Conservation (phyloP, 139 green algal species). For the Monoraphidium neglectum region DNA sequence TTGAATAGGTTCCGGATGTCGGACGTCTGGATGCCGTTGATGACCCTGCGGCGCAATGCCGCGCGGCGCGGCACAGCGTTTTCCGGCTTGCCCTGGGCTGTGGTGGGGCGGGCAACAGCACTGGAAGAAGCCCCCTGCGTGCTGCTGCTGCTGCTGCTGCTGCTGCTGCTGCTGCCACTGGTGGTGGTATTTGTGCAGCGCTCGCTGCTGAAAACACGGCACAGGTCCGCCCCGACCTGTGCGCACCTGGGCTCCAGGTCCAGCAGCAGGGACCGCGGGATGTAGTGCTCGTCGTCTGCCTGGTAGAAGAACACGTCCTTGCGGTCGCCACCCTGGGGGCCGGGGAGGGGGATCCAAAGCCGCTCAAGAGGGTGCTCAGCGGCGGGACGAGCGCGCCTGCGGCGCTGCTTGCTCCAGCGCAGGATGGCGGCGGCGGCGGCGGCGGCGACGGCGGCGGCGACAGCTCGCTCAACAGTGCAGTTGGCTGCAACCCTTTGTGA, state of each 20-base stretch:
- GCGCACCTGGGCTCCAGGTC: conserved; percentile 92
- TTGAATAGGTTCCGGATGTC: conserved; percentile 98
- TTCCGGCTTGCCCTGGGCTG: too few species aligned
- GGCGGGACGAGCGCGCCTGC: too few species aligned
- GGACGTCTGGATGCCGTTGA: conserved; percentile 95
- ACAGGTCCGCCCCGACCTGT: too few species aligned
- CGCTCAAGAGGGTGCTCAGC: too few species aligned
- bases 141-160: not conserved
- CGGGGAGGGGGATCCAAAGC: too few species aligned
- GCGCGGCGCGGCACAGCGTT: too few species aligned
- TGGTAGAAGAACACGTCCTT: conserved; percentile 99
- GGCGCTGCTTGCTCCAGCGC: not conserved
- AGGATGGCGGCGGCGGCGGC: not conserved
- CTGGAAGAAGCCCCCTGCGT: too few species aligned
- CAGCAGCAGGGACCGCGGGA: conserved; percentile 93
- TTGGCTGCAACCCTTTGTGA: too few species aligned
- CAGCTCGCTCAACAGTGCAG: too few species aligned
- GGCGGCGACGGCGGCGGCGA: too few species aligned
- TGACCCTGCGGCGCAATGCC: conserved; percentile 86
- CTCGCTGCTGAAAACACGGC: not conserved
- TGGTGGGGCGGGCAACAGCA: too few species aligned
- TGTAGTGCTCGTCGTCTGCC: conserved; percentile 98
- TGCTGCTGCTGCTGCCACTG: not conserved
- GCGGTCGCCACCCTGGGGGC: conserved; percentile 70
- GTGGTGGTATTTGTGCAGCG: too few species aligned